phyloP scores from a whole-genome alignment of 78 protist species.

The Dictyostelium intermedium region DNA sequence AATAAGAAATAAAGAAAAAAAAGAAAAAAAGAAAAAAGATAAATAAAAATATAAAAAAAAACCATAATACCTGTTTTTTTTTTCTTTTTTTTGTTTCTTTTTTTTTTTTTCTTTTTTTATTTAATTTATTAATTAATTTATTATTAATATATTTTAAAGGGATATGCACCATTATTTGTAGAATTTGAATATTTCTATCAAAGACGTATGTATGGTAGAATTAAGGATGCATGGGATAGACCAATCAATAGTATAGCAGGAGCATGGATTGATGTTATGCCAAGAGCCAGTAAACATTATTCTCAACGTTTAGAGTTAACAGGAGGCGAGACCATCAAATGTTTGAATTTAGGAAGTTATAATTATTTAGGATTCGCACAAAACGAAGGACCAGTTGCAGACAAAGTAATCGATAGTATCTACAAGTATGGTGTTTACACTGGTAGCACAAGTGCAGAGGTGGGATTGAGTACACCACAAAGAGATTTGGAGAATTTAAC shows the following conservation, averaged over 20 bases:
- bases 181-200: slow-evolving; percentile 95
- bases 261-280: slow-evolving; percentile 85
- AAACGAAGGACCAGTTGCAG: slow-evolving; percentile 82
- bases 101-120: neutral
- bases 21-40: neutral
- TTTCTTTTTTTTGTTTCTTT: neutral
- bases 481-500: slow-evolving; percentile 87
- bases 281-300: slow-evolving; percentile 81
- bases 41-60: too few species aligned
- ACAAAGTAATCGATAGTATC: slow-evolving; percentile 48
- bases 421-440: slow-evolving; percentile 55
- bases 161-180: slow-evolving; percentile 90
- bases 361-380: slow-evolving; percentile 99
- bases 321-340: slow-evolving; percentile 38
- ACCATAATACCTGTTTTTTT: too few species aligned
- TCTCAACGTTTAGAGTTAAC: slow-evolving; percentile 24
- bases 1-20: too few species aligned
- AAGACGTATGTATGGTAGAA: slow-evolving; percentile 89
- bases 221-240: slow-evolving; percentile 94
- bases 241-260: slow-evolving; percentile 94
- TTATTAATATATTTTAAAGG: slow-evolving; percentile 37
- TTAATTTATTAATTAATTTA: neutral
- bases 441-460: slow-evolving; percentile 33
- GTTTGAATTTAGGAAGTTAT: slow-evolving; percentile 97
- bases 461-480: slow-evolving; percentile 29